phyloP scores from a whole-genome alignment of 2,329 filamentous ascomycete genomes.

The Aureobasidium zeae region DNA sequence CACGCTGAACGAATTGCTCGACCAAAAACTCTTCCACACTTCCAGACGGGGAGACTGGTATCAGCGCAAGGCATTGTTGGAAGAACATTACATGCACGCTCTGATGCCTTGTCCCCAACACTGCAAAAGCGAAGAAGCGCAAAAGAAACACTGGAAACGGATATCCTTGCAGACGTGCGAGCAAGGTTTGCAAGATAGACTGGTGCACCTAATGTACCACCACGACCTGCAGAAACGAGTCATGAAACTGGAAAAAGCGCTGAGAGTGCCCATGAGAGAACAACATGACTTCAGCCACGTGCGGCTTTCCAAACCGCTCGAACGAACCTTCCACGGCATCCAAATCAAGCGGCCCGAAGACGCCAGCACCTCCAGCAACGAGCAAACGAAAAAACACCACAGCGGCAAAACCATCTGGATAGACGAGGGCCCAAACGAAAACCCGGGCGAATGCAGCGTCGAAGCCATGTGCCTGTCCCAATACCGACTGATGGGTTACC shows the following conservation, averaged over 20 bases:
- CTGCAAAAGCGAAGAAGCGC: slow-evolving; percentile 45
- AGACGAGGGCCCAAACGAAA: slow-evolving; percentile 45
- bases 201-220: slow-evolving; percentile 83
- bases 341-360: slow-evolving; percentile 47
- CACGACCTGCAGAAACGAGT: slow-evolving; percentile 91
- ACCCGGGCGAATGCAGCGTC: slow-evolving; percentile 66
- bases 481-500: slow-evolving; percentile 79
- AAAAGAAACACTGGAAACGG: slow-evolving; percentile 75
- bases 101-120: slow-evolving; percentile 44
- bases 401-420: slow-evolving; percentile 84
- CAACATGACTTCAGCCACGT: slow-evolving; percentile 93
- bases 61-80: slow-evolving; percentile 83
- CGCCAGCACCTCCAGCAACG: slow-evolving; percentile 22
- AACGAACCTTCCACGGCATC: slow-evolving; percentile 67
- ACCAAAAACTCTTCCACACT: slow-evolving; percentile 74
- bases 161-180: slow-evolving; percentile 75
- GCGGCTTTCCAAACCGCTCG: slow-evolving; percentile 61
- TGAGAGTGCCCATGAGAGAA: slow-evolving; percentile 72
- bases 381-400: no score
- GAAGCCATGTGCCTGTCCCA: slow-evolving; percentile 88
- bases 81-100: slow-evolving; percentile 86
- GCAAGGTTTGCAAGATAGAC: slow-evolving; percentile 70
- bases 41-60: slow-evolving; percentile 87
- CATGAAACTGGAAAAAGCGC: slow-evolving; percentile 75
- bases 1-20: slow-evolving; percentile 64